Evolutionary conservation across 2,329 filamentous ascomycete genomes (phyloP), one percentile per base, ranked within the genome.

Genomic region (Didymella lethalis): DNA sequence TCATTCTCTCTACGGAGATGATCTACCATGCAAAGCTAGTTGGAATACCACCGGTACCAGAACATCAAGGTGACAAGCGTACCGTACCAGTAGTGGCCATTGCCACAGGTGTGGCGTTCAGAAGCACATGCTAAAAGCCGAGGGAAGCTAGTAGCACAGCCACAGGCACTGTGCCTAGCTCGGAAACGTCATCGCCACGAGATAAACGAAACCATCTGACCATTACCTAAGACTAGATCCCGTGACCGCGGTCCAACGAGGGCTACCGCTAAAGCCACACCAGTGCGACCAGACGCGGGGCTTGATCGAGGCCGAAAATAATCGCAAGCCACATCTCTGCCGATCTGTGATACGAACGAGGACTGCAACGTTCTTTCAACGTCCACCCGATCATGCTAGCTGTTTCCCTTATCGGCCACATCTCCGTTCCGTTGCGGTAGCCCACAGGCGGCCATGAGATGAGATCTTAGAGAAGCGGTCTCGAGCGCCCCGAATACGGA

Each of bases 311-410:
- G 28, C 23, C 34, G 28, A 48, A 28, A 23, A 48, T 34, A 40
- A 32, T 59, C 26, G 32, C 46, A 59, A 40, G 46, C 50, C 50
- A 54, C 56, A 47, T 41, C 50, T 54, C 3, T 40, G 46, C 16
- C 32, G 46, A 59, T 59, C 25, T 32, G 25, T 32, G 34, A 34
- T 43, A 40, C 20, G 43, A 26, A 23, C 8, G 23, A 44, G 41
- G 12, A n/a, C 41, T 44, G 41, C 16, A 28, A 44, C 41, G 23
- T 16, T 44, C 4, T 25, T 41, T 10, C 41, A 44, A 44, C 41
- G 38, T 41, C 20, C 11, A 41, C 18, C 38, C 20, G 10, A 10
- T 25, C 20, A 41, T 25, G 14, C 20, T 4, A 28, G 25, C 41
- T 25, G 41, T 10, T 14, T 44, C 8, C 34, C 52, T 43, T 43